phyloP scores from a whole-genome alignment of 169 alveolate species.

The Besnoitia besnoiti region DNA sequence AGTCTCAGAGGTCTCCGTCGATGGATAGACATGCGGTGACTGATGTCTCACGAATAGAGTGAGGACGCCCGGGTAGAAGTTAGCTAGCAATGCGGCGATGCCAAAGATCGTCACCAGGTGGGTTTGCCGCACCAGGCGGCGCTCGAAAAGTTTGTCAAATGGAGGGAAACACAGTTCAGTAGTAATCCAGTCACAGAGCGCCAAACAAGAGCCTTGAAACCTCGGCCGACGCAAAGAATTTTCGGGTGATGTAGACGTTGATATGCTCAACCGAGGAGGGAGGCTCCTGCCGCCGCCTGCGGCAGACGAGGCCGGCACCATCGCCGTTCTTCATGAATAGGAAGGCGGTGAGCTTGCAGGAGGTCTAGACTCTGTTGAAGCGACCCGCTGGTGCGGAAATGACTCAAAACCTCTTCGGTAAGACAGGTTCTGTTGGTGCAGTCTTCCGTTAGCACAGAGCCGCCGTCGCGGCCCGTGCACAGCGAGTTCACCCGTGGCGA shows the following conservation, averaged over 20 bases:
- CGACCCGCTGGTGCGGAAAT: too few species aligned
- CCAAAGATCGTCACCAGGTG: constrained; percentile 1
- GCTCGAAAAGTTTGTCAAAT: constrained; percentile 27
- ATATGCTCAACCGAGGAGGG: neutral
- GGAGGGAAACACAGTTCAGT: constrained; percentile 5
- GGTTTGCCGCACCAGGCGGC: neutral
- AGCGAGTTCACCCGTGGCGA: too few species aligned
- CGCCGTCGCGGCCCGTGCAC: too few species aligned
- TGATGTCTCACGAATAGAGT: constrained; percentile 15
- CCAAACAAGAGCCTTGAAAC: neutral
- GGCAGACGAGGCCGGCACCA: neutral
- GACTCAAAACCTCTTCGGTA: too few species aligned
- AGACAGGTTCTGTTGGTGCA: too few species aligned
- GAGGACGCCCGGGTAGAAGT: neutral
- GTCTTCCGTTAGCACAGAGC: too few species aligned
- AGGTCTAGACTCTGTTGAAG: too few species aligned
- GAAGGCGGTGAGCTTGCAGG: too few species aligned
- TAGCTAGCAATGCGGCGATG: constrained; percentile 17
- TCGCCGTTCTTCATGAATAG: too few species aligned
- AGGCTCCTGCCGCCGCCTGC: too few species aligned
- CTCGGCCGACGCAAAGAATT: neutral
- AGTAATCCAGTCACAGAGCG: constrained; percentile 18
- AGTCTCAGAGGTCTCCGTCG: neutral
- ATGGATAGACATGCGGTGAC: constrained; percentile 23
- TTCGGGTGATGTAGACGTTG: neutral